phyloP scores from a whole-genome alignment of 805 yeast species.

The Brettanomyces nanus region DNA sequence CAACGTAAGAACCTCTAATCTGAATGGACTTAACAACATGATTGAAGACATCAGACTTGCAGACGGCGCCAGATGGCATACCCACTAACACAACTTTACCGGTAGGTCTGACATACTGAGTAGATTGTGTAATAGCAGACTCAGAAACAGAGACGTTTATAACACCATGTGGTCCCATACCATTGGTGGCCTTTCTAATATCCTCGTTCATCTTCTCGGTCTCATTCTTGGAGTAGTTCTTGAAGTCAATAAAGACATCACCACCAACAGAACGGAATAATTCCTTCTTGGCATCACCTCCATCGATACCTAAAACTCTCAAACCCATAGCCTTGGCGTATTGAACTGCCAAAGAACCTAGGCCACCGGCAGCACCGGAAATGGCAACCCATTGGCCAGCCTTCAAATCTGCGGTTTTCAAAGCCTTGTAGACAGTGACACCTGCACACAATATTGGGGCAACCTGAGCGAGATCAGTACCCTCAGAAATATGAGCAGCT shows the following conservation, averaged over 20 bases:
- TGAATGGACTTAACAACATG: constrained; percentile 47
- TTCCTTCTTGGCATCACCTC: constrained; percentile 38
- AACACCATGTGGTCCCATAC: constrained; percentile 43
- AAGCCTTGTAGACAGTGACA: constrained; percentile 46
- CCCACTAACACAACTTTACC: constrained; percentile 59
- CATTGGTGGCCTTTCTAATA: constrained; percentile 34
- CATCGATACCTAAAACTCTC: constrained; percentile 41
- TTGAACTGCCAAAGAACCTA: constrained; percentile 43
- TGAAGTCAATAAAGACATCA: constrained; percentile 39
- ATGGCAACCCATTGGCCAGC: constrained; percentile 47
- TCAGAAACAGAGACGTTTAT: constrained; percentile 46
- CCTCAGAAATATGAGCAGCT: constrained; percentile 39
- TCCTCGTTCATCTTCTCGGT: constrained; percentile 33
- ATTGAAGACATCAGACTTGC: constrained; percentile 42
- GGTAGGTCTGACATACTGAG: constrained; percentile 35
- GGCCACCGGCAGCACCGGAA: constrained; percentile 46
- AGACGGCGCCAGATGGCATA: constrained; percentile 53
- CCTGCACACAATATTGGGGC: constrained; percentile 48
- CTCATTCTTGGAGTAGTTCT: constrained; percentile 18
- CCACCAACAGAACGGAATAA: constrained; percentile 35
- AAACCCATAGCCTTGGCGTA: constrained; percentile 43
- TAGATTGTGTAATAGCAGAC: constrained; percentile 36
- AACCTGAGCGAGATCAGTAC: constrained; percentile 38
- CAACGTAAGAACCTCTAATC: constrained; percentile 52
- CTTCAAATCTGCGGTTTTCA: constrained; percentile 37